Base-by-base conservation (phyloP, 192 early-diverging fungal species). In the Coemansia sp. region DNA sequence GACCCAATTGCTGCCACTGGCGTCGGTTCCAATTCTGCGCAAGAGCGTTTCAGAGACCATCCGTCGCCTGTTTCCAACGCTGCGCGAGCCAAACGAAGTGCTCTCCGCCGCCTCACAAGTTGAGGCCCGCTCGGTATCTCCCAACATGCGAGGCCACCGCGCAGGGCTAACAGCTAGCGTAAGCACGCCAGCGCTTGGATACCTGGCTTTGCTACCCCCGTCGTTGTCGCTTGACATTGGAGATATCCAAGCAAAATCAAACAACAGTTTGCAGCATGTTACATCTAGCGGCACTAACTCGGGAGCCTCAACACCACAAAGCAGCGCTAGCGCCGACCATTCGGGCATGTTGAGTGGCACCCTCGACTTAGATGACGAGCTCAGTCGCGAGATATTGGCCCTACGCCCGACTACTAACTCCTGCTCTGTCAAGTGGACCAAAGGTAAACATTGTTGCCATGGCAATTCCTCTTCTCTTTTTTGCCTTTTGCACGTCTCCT, bases 391-490 rank as follows among this genome's bases (percentile, higher is more conserved):
- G 26, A 76, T 76, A 65, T 58, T 62, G 56, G 33, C 40, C 3
- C 35, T 76, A 38, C 60, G 43, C 33, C 73, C 73, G 15, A 32
- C 53, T 9, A 53, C 60, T 19, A 27, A 39, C 4, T 59, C 63
- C 0, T 76, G 73, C 63, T 65, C 73, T 3, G 67, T 76, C 50
- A 76, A 66, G 19, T 76, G 73, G 73, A 52, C 62, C 48, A 76
- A 76, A 76, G 73, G 73, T 76, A 76, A 62, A 62, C 63, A 37
- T 56, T 35, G 17, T 10, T 19, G 27, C 17, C 17, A 3, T 1
- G 8, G 9, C 52, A 53, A 35, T 34, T n/a, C 52, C 52, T 9
- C n/a, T 48, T 26, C 12, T 15, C 26, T 48, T 48, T 24, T 24
- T 48, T 22, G 9, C 22, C 27, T 24, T 24, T 48, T 22, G 9